Evolutionary conservation across 1,284 basidiomycete species (phyloP), one percentile per base, ranked within the genome.

Genomic region (Earliella scabrosa): DNA sequence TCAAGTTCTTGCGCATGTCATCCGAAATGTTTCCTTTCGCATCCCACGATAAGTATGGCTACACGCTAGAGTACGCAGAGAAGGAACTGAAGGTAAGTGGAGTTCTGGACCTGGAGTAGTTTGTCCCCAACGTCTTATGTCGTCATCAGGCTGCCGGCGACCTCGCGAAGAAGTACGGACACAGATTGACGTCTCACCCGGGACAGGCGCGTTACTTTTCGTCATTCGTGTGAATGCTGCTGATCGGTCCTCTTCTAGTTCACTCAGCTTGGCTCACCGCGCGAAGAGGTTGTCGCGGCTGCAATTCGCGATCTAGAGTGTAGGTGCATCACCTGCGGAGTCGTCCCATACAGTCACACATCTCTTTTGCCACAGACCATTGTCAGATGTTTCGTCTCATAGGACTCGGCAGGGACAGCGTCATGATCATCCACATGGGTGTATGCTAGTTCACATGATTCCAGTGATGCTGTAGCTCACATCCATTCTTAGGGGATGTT

Each of bases 11-110:
- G 74, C 84, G 92, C 40, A 72, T 97, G 63, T 95, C 93, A 0
- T 92, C 90, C 4, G 92, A 95, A 63, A 88, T 97, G 81, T 96
- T 97, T 69, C 94, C 95, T 1, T 97, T 92, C 65, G 93, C 93
- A 0, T 92, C 91, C 2, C 95, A 97, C 65, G 79, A 76, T 10
- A 80, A 79, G 38, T 86, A 93, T 63, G 93, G 93, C 0, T 97
- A 97, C 71, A 81, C 85, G 23, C 79, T 97, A 27, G 80, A 83
- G 21, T 92, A 89, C 56, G 88, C 86, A 11, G 75, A 82, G 9
- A 73, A 77, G 20, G 82, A 82, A 62, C 66, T 83, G 20, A 77
- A 77, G 64, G 74, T 72, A 24, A 26, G 62, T 36, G 5, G 21
- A 5, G n/a, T n/a, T n/a, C n/a, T 2, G 5, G 26, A 16, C n/a